Evolutionary conservation across 495 filamentous ascomycete genomes (phyloP).

Genomic region (Xylaria intraflava): DNA sequence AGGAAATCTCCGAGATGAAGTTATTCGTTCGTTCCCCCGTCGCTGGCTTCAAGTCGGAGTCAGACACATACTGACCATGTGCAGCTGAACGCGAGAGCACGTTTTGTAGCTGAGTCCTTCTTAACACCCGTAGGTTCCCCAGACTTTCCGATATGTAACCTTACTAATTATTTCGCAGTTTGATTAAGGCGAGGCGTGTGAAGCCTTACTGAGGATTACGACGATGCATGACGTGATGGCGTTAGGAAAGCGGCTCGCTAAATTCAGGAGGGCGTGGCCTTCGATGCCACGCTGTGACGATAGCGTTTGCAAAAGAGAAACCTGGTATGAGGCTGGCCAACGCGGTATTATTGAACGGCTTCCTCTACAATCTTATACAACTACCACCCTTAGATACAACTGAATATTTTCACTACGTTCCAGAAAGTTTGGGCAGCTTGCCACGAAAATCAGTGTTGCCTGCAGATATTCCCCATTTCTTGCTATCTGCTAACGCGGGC

Average conservation of each 20-base stretch:
- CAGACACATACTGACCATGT: constrained; percentile 17
- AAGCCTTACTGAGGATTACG: neutral
- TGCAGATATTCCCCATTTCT: neutral
- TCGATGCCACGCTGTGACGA: neutral
- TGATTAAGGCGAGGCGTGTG: constrained; percentile 2
- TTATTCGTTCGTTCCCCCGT: constrained; percentile 70
- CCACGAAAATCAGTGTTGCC: neutral
- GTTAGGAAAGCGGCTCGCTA: neutral
- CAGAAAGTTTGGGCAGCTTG: too few species aligned
- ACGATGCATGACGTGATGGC: constrained; percentile 8
- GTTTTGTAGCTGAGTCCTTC: constrained; percentile 98
- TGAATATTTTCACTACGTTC: neutral
- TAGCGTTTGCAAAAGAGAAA: constrained; percentile 1
- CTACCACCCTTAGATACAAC: neutral
- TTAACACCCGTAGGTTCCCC: constrained; percentile 71
- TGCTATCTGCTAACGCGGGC: neutral
- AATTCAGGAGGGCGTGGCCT: neutral
- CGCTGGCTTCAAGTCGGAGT: neutral
- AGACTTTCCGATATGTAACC: neutral
- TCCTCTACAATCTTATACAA: neutral
- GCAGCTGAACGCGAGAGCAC: constrained; percentile 91
- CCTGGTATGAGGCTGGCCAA: neutral
- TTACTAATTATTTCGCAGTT: constrained; percentile 4
- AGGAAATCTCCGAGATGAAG: constrained; percentile 99
- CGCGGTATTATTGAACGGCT: neutral